These are phyloP conservation scores for Cladosporium sphaerospermum DNA, from an alignment of 2,329 filamentous ascomycete species.

Conservation along the genomic window DNA sequence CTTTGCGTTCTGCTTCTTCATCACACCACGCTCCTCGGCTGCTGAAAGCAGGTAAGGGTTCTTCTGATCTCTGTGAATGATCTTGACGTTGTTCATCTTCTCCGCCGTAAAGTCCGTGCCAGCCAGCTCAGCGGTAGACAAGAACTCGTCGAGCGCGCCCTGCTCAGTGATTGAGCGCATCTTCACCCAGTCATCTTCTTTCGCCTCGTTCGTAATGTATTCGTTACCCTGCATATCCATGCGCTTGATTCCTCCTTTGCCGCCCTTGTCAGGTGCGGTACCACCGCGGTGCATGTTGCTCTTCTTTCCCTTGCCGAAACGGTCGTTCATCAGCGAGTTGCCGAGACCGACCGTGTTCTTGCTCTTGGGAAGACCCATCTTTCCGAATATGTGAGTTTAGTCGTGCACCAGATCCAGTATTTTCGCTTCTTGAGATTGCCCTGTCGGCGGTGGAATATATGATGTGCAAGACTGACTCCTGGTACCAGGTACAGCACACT, in stretches of 20 bases:
- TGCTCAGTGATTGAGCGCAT: constrained; percentile 99
- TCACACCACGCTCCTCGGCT: constrained; percentile 69
- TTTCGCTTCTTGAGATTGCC: neutral
- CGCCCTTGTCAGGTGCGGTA: constrained; percentile 52
- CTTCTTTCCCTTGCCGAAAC: constrained; percentile 90
- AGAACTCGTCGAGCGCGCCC: constrained; percentile 90
- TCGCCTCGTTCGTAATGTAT: constrained; percentile 85
- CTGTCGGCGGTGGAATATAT: neutral
- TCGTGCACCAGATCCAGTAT: neutral
- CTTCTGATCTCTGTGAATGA: constrained; percentile 92
- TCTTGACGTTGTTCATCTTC: constrained; percentile 98
- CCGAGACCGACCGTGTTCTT: constrained; percentile 93
- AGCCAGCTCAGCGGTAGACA: constrained; percentile 92
- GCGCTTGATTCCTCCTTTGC: constrained; percentile 47
- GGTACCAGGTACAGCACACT: no score
- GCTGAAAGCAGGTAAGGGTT: constrained; percentile 89
- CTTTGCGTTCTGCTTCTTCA: constrained; percentile 79
- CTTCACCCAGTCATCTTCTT: constrained; percentile 96
- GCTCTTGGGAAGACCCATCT: constrained; percentile 78
- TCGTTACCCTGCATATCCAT: constrained; percentile 34
- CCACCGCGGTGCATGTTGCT: constrained; percentile 69
- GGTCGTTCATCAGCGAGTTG: constrained; percentile 97
- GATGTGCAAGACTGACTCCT: neutral
- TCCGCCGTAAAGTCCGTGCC: constrained; percentile 98
- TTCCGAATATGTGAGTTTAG: constrained; percentile 14